Evolutionary conservation across 768 basidiomycete species (phyloP), one percentile per base, ranked within the genome.

Genomic region (Baorangia bicolor): DNA sequence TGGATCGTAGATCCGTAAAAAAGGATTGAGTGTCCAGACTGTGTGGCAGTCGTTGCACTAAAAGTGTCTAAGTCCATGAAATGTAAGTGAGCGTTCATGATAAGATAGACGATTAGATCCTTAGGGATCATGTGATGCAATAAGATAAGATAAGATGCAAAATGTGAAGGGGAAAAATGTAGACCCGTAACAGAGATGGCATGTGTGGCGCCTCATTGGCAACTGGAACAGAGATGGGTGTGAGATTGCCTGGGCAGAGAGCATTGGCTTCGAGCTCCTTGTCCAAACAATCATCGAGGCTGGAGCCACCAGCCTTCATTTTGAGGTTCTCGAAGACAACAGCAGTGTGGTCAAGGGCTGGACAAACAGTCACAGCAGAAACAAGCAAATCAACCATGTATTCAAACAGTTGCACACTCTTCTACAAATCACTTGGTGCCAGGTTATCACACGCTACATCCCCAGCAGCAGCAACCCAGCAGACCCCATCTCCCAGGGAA

Each of bases 391-490:
- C 34, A 35, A 35, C 14, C 2, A 5, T 7, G 0, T 16, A 2
- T 35, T 37, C 18, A 37, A 10, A 9, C 8, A 18, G 0, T 8
- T 37, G 3, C 35, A 37, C 9, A 4, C 35, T 8, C 8, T 37
- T 9, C 18, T 37, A 31, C 30, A 31, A 31, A 31, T 5, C 11
- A 12, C 30, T 12, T 5, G 30, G 7, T 31, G 30, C 10, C 6
- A 31, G 30, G 30, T 31, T 31, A 31, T 31, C 10, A 9, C 13
- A 1, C 0, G 1, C 1, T 47, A 65, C 3, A 64, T 69, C 0
- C 68, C 71, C 6, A 59, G 54, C 18, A 21, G 5, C 8, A 3
- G 13, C 11, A 62, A 62, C 23, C 59, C 58, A 10, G 54, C 58
- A 12, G 46, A 60, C 31, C 12, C 11, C 2, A 44, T 34, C 2